Evolutionary conservation across 208 protist species (phyloP), one percentile per base, ranked within the genome.

Genomic region (Trichomonas tenax): DNA sequence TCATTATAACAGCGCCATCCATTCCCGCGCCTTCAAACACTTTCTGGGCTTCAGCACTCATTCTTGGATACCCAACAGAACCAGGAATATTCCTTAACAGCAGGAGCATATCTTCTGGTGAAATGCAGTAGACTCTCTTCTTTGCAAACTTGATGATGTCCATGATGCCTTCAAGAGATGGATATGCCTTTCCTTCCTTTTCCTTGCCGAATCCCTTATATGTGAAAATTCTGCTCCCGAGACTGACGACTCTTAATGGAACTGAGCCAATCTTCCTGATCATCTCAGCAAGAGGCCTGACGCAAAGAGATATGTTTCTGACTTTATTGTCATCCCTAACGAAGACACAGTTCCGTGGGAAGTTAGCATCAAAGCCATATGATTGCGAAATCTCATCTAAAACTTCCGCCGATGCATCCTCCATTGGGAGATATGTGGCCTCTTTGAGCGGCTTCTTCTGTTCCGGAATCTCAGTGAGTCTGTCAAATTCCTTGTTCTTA

Each of bases 401-500:
- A 90, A 17, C 17, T 11, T 48, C 15, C n/a, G 34, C 40, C 2
- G 40, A 21, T 9, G 41, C 82, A 11, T 48, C 41, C 9, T 45
- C 4, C 10, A 90, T 23, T 2, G 82, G 40, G 41, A 44, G 34
- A 90, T 38, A 90, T 48, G 82, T 17, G 6, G 82, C 82, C 48
- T 90, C 82, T 90, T 31, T 90, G 6, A 90, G 31, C 17, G 10
- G 23, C 41, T 90, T 90, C 1, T 10, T 14, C n/a, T 17, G 14
- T 36, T 45, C n/a, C 31, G 36, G 36, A 9, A 34, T 6, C 41
- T 90, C 40, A n/a, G 36, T 90, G 1, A 44, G 34, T 10, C 36
- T 45, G 2, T 90, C 82, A 21, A 90, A 90, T 34, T 90, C 82
- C 3, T 36, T 48, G 15, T 48, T 21, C 86, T 98, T 98, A 58